These are phyloP conservation scores for Suillus bovinus DNA, from an alignment of 768 basidiomycete genomes.

Conservation along the genomic window DNA sequence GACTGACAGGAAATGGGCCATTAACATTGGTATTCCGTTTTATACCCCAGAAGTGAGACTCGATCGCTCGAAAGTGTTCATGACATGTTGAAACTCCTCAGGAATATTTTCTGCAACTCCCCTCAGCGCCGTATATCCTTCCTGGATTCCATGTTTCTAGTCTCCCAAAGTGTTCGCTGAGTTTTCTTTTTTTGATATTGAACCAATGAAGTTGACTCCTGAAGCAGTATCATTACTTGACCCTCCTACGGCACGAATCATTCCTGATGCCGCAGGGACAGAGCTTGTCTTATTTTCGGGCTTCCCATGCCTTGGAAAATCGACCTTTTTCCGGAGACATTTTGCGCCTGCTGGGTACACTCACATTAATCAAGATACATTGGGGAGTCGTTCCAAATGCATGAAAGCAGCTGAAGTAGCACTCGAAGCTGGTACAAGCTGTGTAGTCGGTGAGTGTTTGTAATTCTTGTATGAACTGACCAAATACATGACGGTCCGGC, in stretches of 20 bases:
- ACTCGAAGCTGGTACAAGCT: constrained; percentile 56
- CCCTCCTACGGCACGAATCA: constrained; percentile 21
- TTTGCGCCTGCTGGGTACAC: constrained; percentile 70
- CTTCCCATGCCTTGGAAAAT: constrained; percentile 73
- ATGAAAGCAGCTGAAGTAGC: constrained; percentile 60
- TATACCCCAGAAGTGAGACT: constrained; percentile 76
- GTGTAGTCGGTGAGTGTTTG: constrained; percentile 69
- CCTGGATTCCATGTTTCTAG: constrained; percentile 69
- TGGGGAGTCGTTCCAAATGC: constrained; percentile 77
- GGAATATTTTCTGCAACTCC: constrained; percentile 77
- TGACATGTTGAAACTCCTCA: constrained; percentile 31
- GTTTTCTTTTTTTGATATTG: constrained; percentile 7
- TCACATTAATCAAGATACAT: constrained; percentile 85
- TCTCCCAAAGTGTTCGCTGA: constrained; percentile 32
- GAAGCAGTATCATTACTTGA: constrained; percentile 41
- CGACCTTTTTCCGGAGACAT: constrained; percentile 70
- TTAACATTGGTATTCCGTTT: constrained; percentile 73
- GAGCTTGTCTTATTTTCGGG: constrained; percentile 67
- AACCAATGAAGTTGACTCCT: constrained; percentile 1
- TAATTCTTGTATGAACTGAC: background rate
- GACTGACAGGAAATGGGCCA: constrained; percentile 84
- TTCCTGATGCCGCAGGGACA: constrained; percentile 15
- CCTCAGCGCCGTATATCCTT: constrained; percentile 44
- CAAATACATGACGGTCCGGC: constrained; percentile 2
- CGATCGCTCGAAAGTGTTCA: background rate